A percentile compares a stretch with the other conserved stretches of the same genome.
Conservation (phyloP, 129 eudicot genomes). For the Artemisia argyi region DNA sequence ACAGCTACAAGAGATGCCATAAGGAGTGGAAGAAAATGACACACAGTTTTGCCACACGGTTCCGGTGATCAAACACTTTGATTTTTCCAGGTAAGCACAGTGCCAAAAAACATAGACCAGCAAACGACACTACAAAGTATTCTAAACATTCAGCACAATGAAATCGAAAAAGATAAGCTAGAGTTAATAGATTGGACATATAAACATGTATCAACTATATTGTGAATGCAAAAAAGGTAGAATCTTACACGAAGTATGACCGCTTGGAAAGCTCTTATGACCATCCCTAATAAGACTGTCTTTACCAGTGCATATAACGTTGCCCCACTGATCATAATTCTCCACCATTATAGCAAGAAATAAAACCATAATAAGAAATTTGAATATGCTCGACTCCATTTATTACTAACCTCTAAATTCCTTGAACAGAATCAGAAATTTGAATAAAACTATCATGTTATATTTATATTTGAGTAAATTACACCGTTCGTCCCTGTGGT, state of each 20-base stretch:
- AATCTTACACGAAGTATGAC: slow-evolving; percentile 82
- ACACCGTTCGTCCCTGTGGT: too few relatives aligned
- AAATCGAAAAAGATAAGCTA: background rate
- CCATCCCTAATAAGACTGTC: slow-evolving; percentile 72
- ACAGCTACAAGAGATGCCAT: slow-evolving; percentile 76
- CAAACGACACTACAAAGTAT: slow-evolving; percentile 77
- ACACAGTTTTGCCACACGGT: slow-evolving; percentile 81
- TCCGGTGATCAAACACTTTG: slow-evolving; percentile 61
- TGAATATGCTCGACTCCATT: background rate
- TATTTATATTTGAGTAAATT: too few relatives aligned
- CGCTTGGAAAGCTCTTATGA: slow-evolving; percentile 95
- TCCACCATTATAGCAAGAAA: slow-evolving; percentile 19
- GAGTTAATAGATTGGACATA: background rate
- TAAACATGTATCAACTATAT: background rate
- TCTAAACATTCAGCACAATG: slow-evolving; percentile 5
- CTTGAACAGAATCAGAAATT: background rate
- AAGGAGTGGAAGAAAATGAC: slow-evolving; percentile 70
- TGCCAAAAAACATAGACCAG: slow-evolving; percentile 75
- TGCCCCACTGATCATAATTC: slow-evolving; percentile 66
- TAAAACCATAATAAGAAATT: background rate
- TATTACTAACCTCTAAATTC: background rate
- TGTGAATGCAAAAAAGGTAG: background rate
- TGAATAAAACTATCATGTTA: too few relatives aligned
- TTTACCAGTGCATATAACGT: slow-evolving; percentile 73
- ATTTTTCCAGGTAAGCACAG: slow-evolving; percentile 68